phyloP scores from a whole-genome alignment of 202 grass and related monocot species.

The Schoenoplectus triqueter region DNA sequence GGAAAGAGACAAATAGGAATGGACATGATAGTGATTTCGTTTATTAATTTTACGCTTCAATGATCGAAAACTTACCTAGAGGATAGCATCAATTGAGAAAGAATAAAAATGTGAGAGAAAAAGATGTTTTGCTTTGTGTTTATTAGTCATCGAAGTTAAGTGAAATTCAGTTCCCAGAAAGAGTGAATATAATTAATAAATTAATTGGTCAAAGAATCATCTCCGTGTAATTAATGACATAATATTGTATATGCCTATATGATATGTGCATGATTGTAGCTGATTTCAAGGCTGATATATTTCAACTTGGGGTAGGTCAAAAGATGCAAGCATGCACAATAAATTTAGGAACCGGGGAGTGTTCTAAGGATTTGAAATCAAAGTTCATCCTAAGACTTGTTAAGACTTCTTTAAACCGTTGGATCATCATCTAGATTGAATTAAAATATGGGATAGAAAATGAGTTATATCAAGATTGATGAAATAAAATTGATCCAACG shows the following conservation, averaged over 20 bases:
- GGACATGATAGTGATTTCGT: constrained; percentile 34
- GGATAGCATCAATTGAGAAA: not conserved
- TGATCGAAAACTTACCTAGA: constrained; percentile 15
- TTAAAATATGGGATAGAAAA: too few species aligned
- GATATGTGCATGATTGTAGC: constrained; percentile 20
- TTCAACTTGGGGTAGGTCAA: constrained; percentile 36
- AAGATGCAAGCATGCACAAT: constrained; percentile 2
- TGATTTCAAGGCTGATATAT: constrained; percentile 16
- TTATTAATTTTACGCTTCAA: constrained; percentile 22
- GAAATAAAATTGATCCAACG: too few species aligned
- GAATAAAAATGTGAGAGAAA: not conserved
- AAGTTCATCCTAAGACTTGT: too few species aligned
- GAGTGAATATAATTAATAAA: not conserved
- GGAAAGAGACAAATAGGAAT: constrained; percentile 33
- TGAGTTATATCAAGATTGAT: too few species aligned
- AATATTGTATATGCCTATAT: not conserved
- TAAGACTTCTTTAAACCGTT: too few species aligned
- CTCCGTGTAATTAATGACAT: not conserved
- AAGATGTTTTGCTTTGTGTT: not conserved
- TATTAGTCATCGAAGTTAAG: not conserved
- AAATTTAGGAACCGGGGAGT: too few species aligned
- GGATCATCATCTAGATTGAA: too few species aligned
- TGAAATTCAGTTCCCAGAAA: not conserved
- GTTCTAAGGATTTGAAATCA: too few species aligned
- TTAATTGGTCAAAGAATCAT: constrained; percentile 12